Evolutionary conservation across 345 rosid species (phyloP), one percentile per base, ranked within the genome.

Genomic region (Bruguiera sexangula): DNA sequence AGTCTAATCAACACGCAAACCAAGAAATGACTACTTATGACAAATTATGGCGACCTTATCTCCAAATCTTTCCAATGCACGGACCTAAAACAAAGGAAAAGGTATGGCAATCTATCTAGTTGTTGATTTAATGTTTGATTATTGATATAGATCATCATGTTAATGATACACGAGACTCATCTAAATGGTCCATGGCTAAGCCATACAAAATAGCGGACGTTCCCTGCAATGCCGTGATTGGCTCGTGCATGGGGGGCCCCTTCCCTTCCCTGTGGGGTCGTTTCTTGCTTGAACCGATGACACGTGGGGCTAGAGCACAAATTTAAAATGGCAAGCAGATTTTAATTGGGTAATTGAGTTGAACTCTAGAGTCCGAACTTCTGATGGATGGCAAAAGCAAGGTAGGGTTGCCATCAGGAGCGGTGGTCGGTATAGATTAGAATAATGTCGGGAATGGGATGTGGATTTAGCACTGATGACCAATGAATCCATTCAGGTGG

Each of bases 151-250:
- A 73, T 75, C 30, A 79, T 71, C 54, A 62, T 79, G 34, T 65
- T 73, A 60, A 76, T 53, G 50, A 76, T 69, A 66, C 73, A 21
- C 21, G 6, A 29, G 58, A 6, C 29, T 10, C 60, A 66, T 43
- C 60, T 56, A 60, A 3, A 10, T 24, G 29, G 0, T 24, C 6
- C 2, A 56, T 10, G 60, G 60, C 16, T 11, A 18, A 56, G 60
- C 29, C 26, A 9, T 54, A 52, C 31, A 21, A 27, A 69, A 63
- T 10, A 46, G 62, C 20, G 24, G 62, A 39, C 52, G 63, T 70
- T 39, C 76, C 80, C 71, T 11, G 3, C 16, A 22, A 16, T 27
- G 64, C 79, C 79, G 77, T 66, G 79, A 79, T 79, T 82, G 75
- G 76, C 79, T 77, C 81, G 13, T 66, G 58, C 50, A 43, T 13